Base-by-base conservation (phyloP, 345 rosid genomes). In the Populus davidiana region DNA sequence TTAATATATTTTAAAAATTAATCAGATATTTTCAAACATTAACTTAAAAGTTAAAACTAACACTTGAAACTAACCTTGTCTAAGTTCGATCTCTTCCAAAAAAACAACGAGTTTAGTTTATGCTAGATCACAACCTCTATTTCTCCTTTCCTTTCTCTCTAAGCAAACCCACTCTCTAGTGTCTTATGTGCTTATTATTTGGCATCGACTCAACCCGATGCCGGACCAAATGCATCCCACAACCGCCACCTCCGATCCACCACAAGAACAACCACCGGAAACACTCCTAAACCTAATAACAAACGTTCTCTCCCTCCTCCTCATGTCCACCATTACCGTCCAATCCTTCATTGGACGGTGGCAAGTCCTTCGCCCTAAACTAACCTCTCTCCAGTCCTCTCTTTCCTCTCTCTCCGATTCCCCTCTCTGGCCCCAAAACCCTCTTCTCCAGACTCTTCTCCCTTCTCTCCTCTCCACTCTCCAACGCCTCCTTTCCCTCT, bases 391-490 rank as follows among this genome's bases (percentile, higher is more conserved):
- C 23, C 85, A 82, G 59, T 75, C 90, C 4, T 83, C 91, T 10
- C 87, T 93, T 71, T 78, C 88, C 2, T 83, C 89, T 1, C 82
- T 93, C 73, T 85, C 97, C 0, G 90, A 89, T 21, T 90, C 97
- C 13, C 86, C 88, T 66, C 91, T 90, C 83, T 93, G 95, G 94
- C 82, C 91, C 39, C 82, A 87, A 29, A 93, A 93, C 71, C 89
- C 91, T 59, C 89, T 93, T 77, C 91, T 93, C 74, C 93, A 85
- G 73, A 88, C 92, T 8, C 92, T 91, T 33, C 90, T 91, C 61
- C 94, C 98, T 27, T 79, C 88, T 4, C 81, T 91, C 17, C 93
- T 89, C 74, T 88, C 94, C 14, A 89, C 90, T 73, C 98, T 93
- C 79, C 94, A 89, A 73, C 93, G 94, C 39, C 90, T 93, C 54